Conservation (phyloP, 164 flowering plant genomes). For the Liriodendron chinense region DNA sequence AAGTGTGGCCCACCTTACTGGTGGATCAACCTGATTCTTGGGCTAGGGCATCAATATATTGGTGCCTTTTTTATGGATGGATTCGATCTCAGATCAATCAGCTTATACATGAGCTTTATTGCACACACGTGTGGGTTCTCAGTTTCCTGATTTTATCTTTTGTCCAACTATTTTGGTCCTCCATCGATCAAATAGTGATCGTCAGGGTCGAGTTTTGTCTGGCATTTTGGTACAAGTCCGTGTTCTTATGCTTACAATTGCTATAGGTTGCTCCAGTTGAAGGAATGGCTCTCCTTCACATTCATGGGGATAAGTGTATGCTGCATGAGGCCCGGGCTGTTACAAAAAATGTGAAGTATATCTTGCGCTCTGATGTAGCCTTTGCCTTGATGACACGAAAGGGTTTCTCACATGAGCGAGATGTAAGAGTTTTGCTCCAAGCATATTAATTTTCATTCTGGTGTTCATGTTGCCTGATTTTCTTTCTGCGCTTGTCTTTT, state of each 20-base stretch:
- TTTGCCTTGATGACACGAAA: slow-evolving; percentile 58
- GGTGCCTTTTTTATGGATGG: no score
- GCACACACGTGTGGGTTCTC: no score
- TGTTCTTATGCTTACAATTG: neutral
- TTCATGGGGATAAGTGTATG: slow-evolving; percentile 92
- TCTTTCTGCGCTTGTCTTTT: neutral
- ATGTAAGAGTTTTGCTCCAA: neutral
- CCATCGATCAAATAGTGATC: no score
- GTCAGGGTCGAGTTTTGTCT: neutral
- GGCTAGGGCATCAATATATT: no score
- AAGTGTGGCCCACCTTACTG: no score
- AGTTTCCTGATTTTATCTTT: no score
- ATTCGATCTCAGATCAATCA: no score
- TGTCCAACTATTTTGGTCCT: no score
- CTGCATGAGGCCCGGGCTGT: slow-evolving; percentile 91
- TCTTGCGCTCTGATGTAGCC: slow-evolving; percentile 84
- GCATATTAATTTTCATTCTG: neutral
- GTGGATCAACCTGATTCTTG: no score
- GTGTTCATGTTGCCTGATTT: neutral
- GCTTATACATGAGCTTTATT: no score
- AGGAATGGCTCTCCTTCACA: slow-evolving; percentile 94
- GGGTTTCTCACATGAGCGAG: neutral
- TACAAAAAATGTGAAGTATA: slow-evolving; percentile 74
- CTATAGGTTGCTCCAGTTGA: slow-evolving; percentile 76
- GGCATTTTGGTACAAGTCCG: neutral